These are phyloP conservation scores for Neonectria faginata DNA, from an alignment of 2,329 filamentous ascomycete genomes.

Conservation along the genomic window DNA sequence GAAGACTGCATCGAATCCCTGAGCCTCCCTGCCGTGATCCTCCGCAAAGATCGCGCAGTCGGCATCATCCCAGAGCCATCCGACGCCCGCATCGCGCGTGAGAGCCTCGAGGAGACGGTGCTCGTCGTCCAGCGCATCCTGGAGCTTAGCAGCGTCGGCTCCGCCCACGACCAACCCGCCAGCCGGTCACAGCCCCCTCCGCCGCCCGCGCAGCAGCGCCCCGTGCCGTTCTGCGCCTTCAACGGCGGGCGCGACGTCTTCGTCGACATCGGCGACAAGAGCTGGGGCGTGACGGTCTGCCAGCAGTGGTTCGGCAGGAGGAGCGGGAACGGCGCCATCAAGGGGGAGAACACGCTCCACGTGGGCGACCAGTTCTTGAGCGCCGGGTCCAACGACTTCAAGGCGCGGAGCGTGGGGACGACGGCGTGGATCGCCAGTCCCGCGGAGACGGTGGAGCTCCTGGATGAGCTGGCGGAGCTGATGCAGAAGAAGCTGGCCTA, in stretches of 20 bases:
- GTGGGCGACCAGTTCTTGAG: conserved; percentile 97
- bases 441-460: conserved; percentile 85
- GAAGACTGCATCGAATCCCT: conserved; percentile 84
- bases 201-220: conserved; percentile 39
- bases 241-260: conserved; percentile 98
- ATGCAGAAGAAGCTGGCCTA: conserved; percentile 53
- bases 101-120: conserved; percentile 95
- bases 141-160: conserved; percentile 76
- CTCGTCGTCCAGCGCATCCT: conserved; percentile 93
- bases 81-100: conserved; percentile 78
- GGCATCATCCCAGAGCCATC: conserved; percentile 77
- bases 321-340: conserved; percentile 60
- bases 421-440: conserved; percentile 98
- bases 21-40: conserved; percentile 80
- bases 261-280: conserved; percentile 98
- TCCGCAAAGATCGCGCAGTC: conserved; percentile 90
- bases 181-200: conserved; percentile 37
- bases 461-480: conserved; percentile 82
- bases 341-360: conserved; percentile 85
- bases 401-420: conserved; percentile 89
- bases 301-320: conserved; percentile 84
- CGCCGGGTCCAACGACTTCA: conserved; percentile 97
- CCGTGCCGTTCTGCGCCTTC: conserved; percentile 94
- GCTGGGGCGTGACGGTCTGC: conserved; percentile 92
- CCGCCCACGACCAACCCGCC: conserved; percentile 45